Base-by-base conservation (phyloP, 179 eudicot species). In the Heliamphora ciliata region DNA sequence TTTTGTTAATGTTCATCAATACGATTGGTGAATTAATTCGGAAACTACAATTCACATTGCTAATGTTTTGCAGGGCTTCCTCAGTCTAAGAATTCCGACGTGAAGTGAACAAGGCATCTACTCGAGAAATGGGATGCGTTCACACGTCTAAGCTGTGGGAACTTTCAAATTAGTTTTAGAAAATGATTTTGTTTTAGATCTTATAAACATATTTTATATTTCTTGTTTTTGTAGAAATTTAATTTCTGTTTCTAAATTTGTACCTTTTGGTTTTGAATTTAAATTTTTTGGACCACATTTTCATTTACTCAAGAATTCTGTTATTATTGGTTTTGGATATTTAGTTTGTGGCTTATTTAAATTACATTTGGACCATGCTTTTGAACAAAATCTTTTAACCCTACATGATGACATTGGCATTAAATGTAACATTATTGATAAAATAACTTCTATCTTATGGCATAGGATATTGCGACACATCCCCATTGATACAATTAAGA, bases 1-100 rank as follows among this genome's bases (percentile, higher is more conserved):
- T 78, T 11, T 78, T 9, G 71, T 63, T 78, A 3, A 78, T 78
- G 31, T 15, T 78, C 9, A 0, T 31, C 0, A 21, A 6, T 44
- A 50, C 44, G 8, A 1, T 5, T 65, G 70, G 70, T 65, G 46
- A 44, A 65, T 65, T 65, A 40, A 65, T 65, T 65, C 10, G 1
- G 3, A 44, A 5, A 21, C 0, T 65, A 8, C 70, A 65, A 18
- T 65, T 24, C 44, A 65, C 40, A 11, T 78, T 78, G 21, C 55
- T 0, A 78, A 78, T 78, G 46, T 10, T 71, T 9, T 60, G 56
- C 71, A 78, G 52, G 81, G 81, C 13, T 13, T 61, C 2, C 81
- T 14, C 0, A 61, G 46, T 71, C 69, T 44, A 61, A 78, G 55
- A 58, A 60, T 44, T 4, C 56, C 31, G 14, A 21, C 0, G 55